phyloP scores from a whole-genome alignment of 1,284 basidiomycete species.

The Acaromyces ingoldii region DNA sequence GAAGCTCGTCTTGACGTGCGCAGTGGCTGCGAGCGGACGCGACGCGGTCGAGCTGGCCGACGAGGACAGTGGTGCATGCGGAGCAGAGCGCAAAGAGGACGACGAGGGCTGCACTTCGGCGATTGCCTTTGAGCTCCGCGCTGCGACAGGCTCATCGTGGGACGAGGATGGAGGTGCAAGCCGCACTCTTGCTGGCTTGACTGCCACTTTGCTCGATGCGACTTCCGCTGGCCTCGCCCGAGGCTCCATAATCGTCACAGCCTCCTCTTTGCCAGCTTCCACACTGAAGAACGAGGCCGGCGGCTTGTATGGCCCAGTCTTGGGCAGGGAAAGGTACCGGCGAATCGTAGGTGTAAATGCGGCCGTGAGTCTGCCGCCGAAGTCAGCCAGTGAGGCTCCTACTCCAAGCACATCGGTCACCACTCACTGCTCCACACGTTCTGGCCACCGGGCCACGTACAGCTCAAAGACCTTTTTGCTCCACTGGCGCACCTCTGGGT shows the following conservation, averaged over 20 bases:
- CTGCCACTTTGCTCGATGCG: not conserved
- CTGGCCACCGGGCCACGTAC: slow-evolving; percentile 53
- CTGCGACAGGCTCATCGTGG: not conserved
- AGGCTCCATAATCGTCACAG: not conserved
- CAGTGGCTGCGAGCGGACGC: not conserved
- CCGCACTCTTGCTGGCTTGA: not conserved
- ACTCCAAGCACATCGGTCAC: not conserved
- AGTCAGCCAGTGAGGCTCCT: not conserved
- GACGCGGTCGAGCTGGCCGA: too few species aligned
- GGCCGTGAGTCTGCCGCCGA: slow-evolving; percentile 36
- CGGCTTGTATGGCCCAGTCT: slow-evolving; percentile 19
- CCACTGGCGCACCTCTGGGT: slow-evolving; percentile 54
- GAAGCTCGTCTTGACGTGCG: not conserved
- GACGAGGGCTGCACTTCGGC: too few species aligned
- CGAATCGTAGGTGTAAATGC: slow-evolving; percentile 55
- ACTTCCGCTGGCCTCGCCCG: not conserved
- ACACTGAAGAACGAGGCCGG: not conserved
- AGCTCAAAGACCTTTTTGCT: slow-evolving; percentile 53
- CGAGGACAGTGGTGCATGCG: not conserved
- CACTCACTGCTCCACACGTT: slow-evolving; percentile 53
- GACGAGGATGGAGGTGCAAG: not conserved
- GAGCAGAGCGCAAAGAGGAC: not conserved
- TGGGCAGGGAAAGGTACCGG: slow-evolving; percentile 52
- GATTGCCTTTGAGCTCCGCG: too few species aligned
- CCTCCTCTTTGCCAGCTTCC: not conserved